Base-by-base conservation (phyloP, 495 filamentous ascomycete species). In the Penicillium taxi region DNA sequence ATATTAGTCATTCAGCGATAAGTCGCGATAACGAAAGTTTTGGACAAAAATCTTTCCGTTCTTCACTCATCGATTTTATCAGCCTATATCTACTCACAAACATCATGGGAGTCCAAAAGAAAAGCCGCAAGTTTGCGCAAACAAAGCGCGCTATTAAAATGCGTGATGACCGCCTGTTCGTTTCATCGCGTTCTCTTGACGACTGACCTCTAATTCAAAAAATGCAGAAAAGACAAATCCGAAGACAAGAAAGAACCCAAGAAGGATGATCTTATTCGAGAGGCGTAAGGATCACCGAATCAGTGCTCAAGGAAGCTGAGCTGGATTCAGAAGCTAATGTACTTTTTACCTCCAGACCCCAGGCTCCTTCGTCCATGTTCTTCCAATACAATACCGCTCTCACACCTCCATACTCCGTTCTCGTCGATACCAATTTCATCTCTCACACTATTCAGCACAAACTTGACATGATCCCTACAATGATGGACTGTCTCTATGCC, bases 381-480 rank as follows among this genome's bases (percentile, higher is more conserved):
- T 96, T 94, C 67, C 75, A 86, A 47, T 85, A 89, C 69, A 98
- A 98, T 64, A 83, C 83, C 30, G 83, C 86, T 18, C 77, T 98
- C 34, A 75, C 81, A 14, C 91, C 91, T 1, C 87, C 87, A n/a
- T 95, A 94, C 69, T 75, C 70, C 9, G 74, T 93, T 25, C 78
- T 93, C 18, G 72, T 82, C 44, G 87, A 94, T 63, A 94, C 89
- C 63, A 96, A 96, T 58, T 98, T 98, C 55, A 75, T 96, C 34
- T 84, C 78, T 25, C 86, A 93, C 57, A 88, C 86, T 4, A 86
- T 96, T 18, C 83, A 88, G 45, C 74, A 80, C 45, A 98, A 98
- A 64, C 75, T 94, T 11, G 85, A 90, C 16, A 65, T 98, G 3
- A 73, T 94, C 6, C 77, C 89, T 39, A 75, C 80, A 9, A 82